phyloP scores from a whole-genome alignment of 2,329 filamentous ascomycete genomes.

The Scytalidium lignicola region DNA sequence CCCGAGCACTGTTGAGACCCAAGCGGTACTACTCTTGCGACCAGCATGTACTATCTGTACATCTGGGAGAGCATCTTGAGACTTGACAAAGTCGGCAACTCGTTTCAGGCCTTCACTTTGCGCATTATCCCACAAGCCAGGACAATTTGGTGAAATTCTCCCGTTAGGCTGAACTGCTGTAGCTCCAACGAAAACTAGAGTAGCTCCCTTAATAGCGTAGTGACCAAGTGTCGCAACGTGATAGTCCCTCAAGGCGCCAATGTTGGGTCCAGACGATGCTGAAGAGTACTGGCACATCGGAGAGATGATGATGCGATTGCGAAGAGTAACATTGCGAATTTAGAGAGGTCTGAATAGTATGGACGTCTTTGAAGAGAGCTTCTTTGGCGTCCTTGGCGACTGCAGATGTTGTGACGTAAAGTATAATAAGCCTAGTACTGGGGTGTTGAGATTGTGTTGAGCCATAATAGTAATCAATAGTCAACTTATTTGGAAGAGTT shows the following conservation, averaged over 20 bases:
- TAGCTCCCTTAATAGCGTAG: constrained; percentile 23
- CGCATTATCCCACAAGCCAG: constrained; percentile 29
- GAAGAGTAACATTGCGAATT: constrained; percentile 47
- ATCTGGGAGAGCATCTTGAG: constrained; percentile 24
- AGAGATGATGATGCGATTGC: constrained; percentile 53
- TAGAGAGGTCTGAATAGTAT: constrained; percentile 52
- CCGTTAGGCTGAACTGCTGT: constrained; percentile 27
- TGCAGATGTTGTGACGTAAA: constrained; percentile 15
- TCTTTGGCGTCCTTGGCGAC: constrained; percentile 7
- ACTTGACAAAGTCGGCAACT: constrained; percentile 26
- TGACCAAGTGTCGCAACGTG: constrained; percentile 10
- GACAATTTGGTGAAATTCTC: constrained; percentile 31
- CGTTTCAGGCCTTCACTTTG: constrained; percentile 28
- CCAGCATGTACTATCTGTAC: constrained; percentile 29
- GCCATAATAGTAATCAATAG: neutral
- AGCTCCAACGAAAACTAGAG: constrained; percentile 28
- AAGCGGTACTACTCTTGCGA: constrained; percentile 22
- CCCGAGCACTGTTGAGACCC: neutral
- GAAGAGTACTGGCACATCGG: constrained; percentile 60
- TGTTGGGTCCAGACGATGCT: constrained; percentile 5
- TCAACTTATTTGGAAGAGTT: too few species aligned
- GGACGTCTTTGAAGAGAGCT: constrained; percentile 24
- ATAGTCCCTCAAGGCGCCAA: constrained; percentile 3
- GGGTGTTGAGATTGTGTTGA: constrained; percentile 2
- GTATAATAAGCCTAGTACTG: constrained; percentile 10